Conservation (phyloP, 495 filamentous ascomycete genomes). For the Podospora comata region DNA sequence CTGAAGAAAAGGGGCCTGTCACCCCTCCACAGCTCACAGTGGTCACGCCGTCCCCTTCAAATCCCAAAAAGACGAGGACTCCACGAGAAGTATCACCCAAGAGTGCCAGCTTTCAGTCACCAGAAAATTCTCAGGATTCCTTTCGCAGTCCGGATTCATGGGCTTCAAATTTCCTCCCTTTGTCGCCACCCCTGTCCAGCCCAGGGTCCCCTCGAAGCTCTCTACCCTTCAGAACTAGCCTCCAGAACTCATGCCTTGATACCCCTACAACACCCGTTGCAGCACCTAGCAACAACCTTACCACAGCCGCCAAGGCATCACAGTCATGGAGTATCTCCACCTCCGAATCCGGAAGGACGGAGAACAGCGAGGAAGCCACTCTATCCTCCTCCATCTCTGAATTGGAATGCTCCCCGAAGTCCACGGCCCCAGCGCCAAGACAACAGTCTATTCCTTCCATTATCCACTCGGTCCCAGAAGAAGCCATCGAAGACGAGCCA, state of each 20-base stretch:
- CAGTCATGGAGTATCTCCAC: conserved; percentile 19
- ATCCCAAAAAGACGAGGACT: conserved; percentile 8
- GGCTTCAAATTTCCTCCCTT: conserved; percentile 48
- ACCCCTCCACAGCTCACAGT: conserved; percentile 37
- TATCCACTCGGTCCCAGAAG: conserved; percentile 7
- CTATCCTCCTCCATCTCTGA: conserved; percentile 18
- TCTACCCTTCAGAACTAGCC: conserved; percentile 14
- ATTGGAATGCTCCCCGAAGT: conserved; percentile 8
- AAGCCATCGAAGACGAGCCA: conserved; percentile 17
- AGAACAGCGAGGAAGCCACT: conserved; percentile 14
- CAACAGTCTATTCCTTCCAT: conserved; percentile 41
- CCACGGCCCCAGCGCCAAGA: conserved; percentile 26
- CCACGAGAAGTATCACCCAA: conserved; percentile 13
- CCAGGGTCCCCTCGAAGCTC: conserved; percentile 41
- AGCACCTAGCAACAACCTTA: background rate
- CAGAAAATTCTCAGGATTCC: conserved; percentile 36
- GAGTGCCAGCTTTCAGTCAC: conserved; percentile 27
- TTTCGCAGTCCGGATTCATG: conserved; percentile 60
- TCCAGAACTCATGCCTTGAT: conserved; percentile 22
- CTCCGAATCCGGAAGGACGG: conserved; percentile 11
- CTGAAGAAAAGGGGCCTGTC: conserved; percentile 34
- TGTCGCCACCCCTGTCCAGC: conserved; percentile 47
- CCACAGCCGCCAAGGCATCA: conserved; percentile 1
- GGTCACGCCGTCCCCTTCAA: conserved; percentile 34
- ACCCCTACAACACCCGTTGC: background rate